Base-by-base conservation (phyloP, 2,329 filamentous ascomycete genomes). In the Tolypocladium amazonense region DNA sequence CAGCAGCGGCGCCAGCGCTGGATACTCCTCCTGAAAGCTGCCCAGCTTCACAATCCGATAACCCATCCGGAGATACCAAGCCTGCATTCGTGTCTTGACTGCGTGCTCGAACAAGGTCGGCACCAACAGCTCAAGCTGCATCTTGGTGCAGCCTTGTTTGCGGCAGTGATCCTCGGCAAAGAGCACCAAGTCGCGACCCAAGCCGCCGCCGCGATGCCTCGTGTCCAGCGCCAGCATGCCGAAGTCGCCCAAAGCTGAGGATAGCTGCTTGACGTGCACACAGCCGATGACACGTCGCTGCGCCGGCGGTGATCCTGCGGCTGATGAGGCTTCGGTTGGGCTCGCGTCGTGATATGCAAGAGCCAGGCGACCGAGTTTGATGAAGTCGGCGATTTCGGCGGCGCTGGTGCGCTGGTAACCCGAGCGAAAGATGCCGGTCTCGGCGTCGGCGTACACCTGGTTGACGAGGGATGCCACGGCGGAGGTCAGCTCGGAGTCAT, bases 111-210 rank as follows among this genome's bases (percentile, higher is more conserved):
- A 70, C 1, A 59, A 65, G 27, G 61, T 66, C 1, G 70, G 70
- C 1, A 68, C 60, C 6, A 72, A 62, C 18, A 72, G 53, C 50
- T 72, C 70, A 0, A 71, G 62, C 20, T 69, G 69, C 66, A 72
- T 69, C 0, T 58, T 59, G 12, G 62, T 65, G 56, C 69, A 72
- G 6, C 70, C 69, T 1, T 62, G 57, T 2, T 62, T 37, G 18
- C 66, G 64, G 12, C 68, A 70, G 30, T 70, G 63, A 0, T 65
- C 59, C 56, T 72, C 69, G 11, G 68, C 69, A 45, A 71, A 72
- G 14, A 50, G n/a, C 0, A 65, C 63, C 30, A 72, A 20, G 35
- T 65, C 58, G 3, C 65, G 64, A 6, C 70, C 70, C 2, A 66
- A 14, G 0, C 70, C 70, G 11, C 53, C 50, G 0, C 70, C 69